phyloP scores from a whole-genome alignment of 805 yeast genomes.

The Pichia nanzhaoensis region DNA sequence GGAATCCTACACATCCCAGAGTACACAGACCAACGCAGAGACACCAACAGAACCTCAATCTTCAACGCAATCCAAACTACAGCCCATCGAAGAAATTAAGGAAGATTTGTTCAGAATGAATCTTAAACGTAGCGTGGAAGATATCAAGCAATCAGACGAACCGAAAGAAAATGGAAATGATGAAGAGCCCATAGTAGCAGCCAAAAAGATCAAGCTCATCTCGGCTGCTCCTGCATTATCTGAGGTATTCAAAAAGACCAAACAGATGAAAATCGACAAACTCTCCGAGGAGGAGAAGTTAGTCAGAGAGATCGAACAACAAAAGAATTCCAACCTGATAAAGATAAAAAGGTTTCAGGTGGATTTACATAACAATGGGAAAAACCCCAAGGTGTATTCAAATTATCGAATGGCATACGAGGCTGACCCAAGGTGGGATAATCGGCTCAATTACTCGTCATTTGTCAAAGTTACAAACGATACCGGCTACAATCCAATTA shows the following conservation, averaged over 20 bases:
- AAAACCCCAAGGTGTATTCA: constrained; percentile 2
- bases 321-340: background rate
- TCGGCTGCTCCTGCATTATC: constrained; percentile 1
- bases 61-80: background rate
- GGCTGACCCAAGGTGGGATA: constrained; percentile 16
- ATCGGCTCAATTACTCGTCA: constrained; percentile 16
- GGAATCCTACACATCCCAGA: constrained; percentile 6
- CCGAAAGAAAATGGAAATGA: background rate
- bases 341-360: constrained; percentile 15
- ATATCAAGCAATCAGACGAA: too few species aligned
- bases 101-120: constrained; percentile 1
- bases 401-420: background rate
- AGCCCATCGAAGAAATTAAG: background rate
- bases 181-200: background rate
- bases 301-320: background rate
- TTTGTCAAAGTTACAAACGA: constrained; percentile 13
- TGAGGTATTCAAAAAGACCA: constrained; percentile 14
- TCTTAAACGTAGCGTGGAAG: background rate
- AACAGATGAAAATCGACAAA: constrained; percentile 12
- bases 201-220: background rate
- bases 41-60: background rate
- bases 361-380: background rate
- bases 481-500: constrained; percentile 13
- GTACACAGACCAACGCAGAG: background rate
- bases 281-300: constrained; percentile 5